phyloP scores from a whole-genome alignment of 2,329 filamentous ascomycete species.

The Coccinonectria pachysandricola region DNA sequence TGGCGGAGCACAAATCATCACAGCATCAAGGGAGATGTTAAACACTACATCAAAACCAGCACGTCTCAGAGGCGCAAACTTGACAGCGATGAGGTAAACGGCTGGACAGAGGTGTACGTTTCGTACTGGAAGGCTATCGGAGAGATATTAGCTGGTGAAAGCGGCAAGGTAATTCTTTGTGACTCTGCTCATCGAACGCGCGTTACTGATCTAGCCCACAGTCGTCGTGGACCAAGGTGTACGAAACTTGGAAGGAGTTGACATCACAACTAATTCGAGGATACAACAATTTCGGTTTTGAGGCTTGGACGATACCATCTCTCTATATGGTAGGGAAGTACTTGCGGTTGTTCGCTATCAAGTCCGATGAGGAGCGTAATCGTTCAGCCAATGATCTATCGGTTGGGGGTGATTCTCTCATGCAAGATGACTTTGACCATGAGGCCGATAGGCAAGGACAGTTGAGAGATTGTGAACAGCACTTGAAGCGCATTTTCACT shows the following conservation, averaged over 20 bases:
- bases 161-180: conserved; percentile 27
- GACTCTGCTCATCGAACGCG: no score
- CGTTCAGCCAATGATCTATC: conserved; percentile 26
- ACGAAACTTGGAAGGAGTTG: conserved; percentile 81
- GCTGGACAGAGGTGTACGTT: conserved; percentile 81
- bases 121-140: conserved; percentile 76
- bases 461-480: conserved; percentile 80
- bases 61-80: conserved; percentile 43
- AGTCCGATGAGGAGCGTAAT: conserved; percentile 64
- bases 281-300: conserved; percentile 65
- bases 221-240: conserved; percentile 72
- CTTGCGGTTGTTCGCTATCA: conserved; percentile 78
- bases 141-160: conserved; percentile 52
- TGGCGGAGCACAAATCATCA: conserved; percentile 59
- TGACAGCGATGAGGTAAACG: conserved; percentile 56
- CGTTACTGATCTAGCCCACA: conserved; percentile 13
- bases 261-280: conserved; percentile 68
- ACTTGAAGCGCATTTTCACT: conserved; percentile 86
- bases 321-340: conserved; percentile 83
- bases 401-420: conserved; percentile 32
- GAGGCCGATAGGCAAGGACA: conserved; percentile 71
- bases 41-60: conserved; percentile 58
- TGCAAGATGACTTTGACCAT: conserved; percentile 74
- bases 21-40: conserved; percentile 58
- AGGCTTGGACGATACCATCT: conserved; percentile 87